phyloP scores from a whole-genome alignment of 192 early-diverging fungal species.

The Entomortierella beljakovae region DNA sequence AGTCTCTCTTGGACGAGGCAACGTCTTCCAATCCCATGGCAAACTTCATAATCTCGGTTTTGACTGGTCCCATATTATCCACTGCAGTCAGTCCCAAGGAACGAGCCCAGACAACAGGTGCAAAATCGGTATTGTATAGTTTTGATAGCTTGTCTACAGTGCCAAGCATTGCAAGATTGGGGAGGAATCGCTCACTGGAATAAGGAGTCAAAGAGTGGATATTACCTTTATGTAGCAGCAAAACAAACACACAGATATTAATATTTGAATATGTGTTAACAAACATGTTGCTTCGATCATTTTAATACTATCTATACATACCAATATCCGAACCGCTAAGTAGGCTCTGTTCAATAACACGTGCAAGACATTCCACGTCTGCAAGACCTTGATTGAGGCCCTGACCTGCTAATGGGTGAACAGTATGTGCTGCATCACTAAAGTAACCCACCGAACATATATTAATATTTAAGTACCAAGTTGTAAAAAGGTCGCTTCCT shows the following conservation, averaged over 20 bases:
- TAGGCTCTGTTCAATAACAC: constrained; percentile 72
- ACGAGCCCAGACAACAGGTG: constrained; percentile 73
- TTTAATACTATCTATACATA: constrained; percentile 19
- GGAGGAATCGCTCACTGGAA: constrained; percentile 82
- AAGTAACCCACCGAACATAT: background rate
- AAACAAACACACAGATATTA: background rate
- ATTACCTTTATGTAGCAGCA: constrained; percentile 56
- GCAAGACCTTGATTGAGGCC: constrained; percentile 94
- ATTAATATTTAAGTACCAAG: constrained; percentile 1
- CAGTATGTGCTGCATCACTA: constrained; percentile 94
- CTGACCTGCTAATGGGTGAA: constrained; percentile 97
- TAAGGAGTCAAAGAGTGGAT: constrained; percentile 83
- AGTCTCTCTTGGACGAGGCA: background rate
- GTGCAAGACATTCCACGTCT: constrained; percentile 80
- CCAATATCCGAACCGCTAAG: constrained; percentile 86
- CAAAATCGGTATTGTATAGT: constrained; percentile 77
- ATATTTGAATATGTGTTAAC: background rate
- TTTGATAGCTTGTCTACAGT: constrained; percentile 84
- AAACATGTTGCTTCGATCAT: too few species aligned
- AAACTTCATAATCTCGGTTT: constrained; percentile 69
- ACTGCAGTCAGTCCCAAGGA: constrained; percentile 79
- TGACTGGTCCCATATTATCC: constrained; percentile 73
- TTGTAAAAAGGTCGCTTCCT: background rate
- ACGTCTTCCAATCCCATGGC: constrained; percentile 65
- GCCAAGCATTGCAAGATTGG: constrained; percentile 87